phyloP scores from a whole-genome alignment of 2,329 filamentous ascomycete species.

The Gnomoniopsis sp. region DNA sequence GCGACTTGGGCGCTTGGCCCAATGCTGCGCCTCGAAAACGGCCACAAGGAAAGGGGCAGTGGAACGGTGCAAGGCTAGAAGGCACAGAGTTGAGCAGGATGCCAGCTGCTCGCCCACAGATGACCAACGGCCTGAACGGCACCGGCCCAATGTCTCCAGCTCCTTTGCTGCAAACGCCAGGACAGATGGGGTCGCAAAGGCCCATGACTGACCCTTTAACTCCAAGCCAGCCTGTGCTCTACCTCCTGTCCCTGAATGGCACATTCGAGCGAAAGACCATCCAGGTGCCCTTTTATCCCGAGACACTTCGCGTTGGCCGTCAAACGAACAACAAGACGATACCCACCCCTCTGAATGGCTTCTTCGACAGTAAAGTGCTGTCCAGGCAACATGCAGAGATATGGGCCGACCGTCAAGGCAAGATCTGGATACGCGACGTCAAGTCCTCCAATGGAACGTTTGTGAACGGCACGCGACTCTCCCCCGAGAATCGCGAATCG shows the following conservation, averaged over 20 bases:
- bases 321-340: constrained; percentile 97
- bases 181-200: constrained; percentile 43
- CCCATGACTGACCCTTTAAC: constrained; percentile 61
- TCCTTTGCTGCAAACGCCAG: constrained; percentile 35
- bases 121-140: constrained; percentile 43
- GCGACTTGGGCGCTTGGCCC: constrained; percentile 50
- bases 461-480: constrained; percentile 87
- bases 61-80: constrained; percentile 48
- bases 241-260: constrained; percentile 85
- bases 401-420: constrained; percentile 80
- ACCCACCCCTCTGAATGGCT: constrained; percentile 87
- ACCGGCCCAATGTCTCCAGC: constrained; percentile 34
- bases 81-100: constrained; percentile 45
- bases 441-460: constrained; percentile 99
- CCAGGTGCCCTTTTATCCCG: constrained; percentile 86
- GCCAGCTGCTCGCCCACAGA: constrained; percentile 32
- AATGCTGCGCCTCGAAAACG: constrained; percentile 49
- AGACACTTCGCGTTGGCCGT: constrained; percentile 88
- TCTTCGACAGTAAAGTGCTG: constrained; percentile 96
- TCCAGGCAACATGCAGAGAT: constrained; percentile 96
- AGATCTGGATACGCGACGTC: constrained; percentile 94
- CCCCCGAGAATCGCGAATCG: constrained; percentile 91
- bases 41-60: constrained; percentile 47
- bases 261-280: constrained; percentile 98
- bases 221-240: constrained; percentile 72